Evolutionary conservation across 371 early-diverging fungal species (phyloP).

Genomic region (Cladochytrium tenue): DNA sequence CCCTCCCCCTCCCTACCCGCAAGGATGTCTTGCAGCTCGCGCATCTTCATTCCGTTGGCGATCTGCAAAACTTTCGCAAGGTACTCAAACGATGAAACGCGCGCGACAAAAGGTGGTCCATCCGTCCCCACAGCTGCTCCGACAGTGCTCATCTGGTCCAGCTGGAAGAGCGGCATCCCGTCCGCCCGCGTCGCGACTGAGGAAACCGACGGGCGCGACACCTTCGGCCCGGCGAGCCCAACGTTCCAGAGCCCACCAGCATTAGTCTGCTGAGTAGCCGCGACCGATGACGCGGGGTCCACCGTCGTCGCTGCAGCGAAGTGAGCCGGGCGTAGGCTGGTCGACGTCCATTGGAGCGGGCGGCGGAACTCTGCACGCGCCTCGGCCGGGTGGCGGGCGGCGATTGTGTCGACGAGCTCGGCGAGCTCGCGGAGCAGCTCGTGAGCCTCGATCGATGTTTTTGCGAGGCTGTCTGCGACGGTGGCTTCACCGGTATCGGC

Average conservation of each 20-base stretch:
- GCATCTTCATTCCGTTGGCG: conserved; percentile 40
- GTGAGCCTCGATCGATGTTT: conserved; percentile 42
- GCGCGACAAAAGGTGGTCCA: conserved; percentile 24
- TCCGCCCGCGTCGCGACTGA: conserved; percentile 31
- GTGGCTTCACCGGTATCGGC: conserved; percentile 3
- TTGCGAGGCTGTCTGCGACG: conserved; percentile 18
- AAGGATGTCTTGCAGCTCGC: conserved; percentile 48
- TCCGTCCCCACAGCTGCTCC: conserved; percentile 12
- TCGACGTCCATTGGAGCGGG: conserved; percentile 41
- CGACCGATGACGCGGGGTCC: too few species aligned
- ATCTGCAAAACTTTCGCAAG: conserved; percentile 40
- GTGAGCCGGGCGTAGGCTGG: conserved; percentile 25
- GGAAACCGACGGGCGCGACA: conserved; percentile 29
- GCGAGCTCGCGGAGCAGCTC: conserved; percentile 43
- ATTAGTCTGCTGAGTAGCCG: too few species aligned
- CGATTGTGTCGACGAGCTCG: conserved; percentile 40
- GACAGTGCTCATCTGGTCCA: conserved; percentile 27
- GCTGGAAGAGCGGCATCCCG: conserved; percentile 40
- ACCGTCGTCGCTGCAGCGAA: conserved; percentile 21
- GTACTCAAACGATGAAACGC: conserved; percentile 41
- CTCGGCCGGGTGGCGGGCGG: conserved; percentile 39
- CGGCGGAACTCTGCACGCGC: conserved; percentile 43
- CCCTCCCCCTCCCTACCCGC: neutral
- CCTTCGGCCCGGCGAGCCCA: conserved; percentile 24
- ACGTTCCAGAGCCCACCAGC: conserved; percentile 27